Evolutionary conservation across 208 protist species (phyloP).

Genomic region (Balamuthia mandrillaris): DNA sequence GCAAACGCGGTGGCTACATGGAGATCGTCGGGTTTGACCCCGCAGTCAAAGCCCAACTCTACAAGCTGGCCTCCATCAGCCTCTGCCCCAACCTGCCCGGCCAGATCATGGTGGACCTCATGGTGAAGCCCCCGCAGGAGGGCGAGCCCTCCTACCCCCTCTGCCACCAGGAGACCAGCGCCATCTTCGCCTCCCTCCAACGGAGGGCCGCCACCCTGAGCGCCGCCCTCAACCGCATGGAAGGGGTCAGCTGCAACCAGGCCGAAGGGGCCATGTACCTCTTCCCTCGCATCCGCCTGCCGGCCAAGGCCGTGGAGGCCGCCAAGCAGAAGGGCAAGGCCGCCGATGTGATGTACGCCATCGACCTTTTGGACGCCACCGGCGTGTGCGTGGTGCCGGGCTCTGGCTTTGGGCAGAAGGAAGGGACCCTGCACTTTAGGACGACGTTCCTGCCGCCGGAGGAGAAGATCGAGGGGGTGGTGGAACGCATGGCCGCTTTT

Average conservation of each 20-base stretch:
- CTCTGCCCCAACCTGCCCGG: constrained; percentile 89
- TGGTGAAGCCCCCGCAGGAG: constrained; percentile 88
- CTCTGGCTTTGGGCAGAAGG: constrained; percentile 89
- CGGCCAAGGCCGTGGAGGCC: constrained; percentile 73
- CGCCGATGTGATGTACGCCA: constrained; percentile 91
- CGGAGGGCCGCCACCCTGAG: constrained; percentile 58
- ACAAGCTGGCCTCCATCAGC: constrained; percentile 91
- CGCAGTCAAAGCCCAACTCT: constrained; percentile 80
- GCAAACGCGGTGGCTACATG: constrained; percentile 96
- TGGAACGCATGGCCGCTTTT: not conserved
- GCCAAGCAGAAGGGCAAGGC: constrained; percentile 71
- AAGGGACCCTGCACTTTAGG: constrained; percentile 96
- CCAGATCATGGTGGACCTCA: constrained; percentile 81
- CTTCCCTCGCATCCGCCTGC: constrained; percentile 90
- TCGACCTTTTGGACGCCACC: constrained; percentile 89
- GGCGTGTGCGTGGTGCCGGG: constrained; percentile 86
- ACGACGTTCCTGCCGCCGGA: constrained; percentile 98
- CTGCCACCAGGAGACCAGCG: constrained; percentile 80
- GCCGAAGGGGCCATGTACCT: constrained; percentile 95
- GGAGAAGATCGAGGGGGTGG: constrained; percentile 66
- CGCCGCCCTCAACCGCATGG: constrained; percentile 83
- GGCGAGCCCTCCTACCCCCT: constrained; percentile 84
- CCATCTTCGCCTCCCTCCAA: constrained; percentile 77
- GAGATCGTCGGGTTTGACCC: constrained; percentile 72
- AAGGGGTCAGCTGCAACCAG: constrained; percentile 84